A percentile compares a stretch with the other conserved stretches of the same genome.
phyloP scores from a whole-genome alignment of 108 stramenopile species.

The Cylindrotheca fusiformis region DNA sequence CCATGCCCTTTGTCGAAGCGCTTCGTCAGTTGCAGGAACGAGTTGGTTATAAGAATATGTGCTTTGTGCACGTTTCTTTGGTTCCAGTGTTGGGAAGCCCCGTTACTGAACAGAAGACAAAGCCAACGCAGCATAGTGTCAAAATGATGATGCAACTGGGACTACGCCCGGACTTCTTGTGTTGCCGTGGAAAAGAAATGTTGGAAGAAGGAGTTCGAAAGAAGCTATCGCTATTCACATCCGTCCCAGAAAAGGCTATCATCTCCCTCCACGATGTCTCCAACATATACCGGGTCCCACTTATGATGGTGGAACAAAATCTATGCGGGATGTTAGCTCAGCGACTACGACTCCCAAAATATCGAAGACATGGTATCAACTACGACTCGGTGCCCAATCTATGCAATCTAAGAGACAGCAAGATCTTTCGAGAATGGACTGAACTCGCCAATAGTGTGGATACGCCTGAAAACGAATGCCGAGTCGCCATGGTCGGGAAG shows the following conservation, averaged over 20 bases:
- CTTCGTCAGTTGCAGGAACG: slow-evolving; percentile 95
- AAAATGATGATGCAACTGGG: slow-evolving; percentile 92
- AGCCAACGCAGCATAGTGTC: slow-evolving; percentile 97
- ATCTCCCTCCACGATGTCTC: slow-evolving; percentile 95
- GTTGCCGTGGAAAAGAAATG: slow-evolving; percentile 82
- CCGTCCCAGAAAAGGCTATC: slow-evolving; percentile 80
- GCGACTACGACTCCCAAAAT: slow-evolving; percentile 59
- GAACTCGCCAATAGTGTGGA: slow-evolving; percentile 85
- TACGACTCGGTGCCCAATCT: slow-evolving; percentile 28
- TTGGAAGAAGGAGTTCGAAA: slow-evolving; percentile 72
- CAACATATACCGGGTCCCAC: slow-evolving; percentile 98
- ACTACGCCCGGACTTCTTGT: slow-evolving; percentile 91
- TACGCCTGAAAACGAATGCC: slow-evolving; percentile 56
- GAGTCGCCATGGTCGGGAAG: slow-evolving; percentile 96
- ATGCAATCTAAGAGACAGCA: neutral
- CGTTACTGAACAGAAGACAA: slow-evolving; percentile 97
- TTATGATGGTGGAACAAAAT: slow-evolving; percentile 90
- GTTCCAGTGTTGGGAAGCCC: slow-evolving; percentile 81
- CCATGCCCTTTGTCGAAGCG: slow-evolving; percentile 92
- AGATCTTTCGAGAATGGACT: slow-evolving; percentile 73
- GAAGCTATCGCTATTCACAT: slow-evolving; percentile 95
- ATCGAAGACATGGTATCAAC: slow-evolving; percentile 22
- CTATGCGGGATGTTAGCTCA: slow-evolving; percentile 69
- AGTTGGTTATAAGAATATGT: slow-evolving; percentile 91
- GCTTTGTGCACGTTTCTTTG: slow-evolving; percentile 92